Percentiles rank a stretch among this genome's conserved stretches.
Conservation (phyloP, 495 filamentous ascomycete species). For the Podospora pseudopauciseta region DNA sequence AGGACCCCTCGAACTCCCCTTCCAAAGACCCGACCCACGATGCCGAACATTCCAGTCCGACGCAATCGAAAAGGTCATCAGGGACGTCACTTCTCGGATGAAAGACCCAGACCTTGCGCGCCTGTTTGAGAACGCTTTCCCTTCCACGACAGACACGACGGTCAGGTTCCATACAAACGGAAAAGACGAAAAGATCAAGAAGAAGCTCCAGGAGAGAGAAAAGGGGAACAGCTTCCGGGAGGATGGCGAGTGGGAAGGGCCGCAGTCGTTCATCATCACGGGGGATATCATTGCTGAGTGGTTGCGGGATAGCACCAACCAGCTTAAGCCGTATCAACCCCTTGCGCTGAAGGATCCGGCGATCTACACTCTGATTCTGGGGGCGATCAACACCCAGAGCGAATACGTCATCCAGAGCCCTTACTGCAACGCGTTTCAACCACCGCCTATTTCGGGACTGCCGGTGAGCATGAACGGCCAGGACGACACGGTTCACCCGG, state of each 20-base stretch:
- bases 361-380: constrained; percentile 76
- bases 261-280: constrained; percentile 93
- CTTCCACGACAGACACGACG: constrained; percentile 91
- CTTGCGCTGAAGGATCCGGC: constrained; percentile 74
- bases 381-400: constrained; percentile 93
- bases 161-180: constrained; percentile 59
- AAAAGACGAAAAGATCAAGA: constrained; percentile 34
- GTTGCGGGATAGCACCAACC: constrained; percentile 96
- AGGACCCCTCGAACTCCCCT: constrained; percentile 79
- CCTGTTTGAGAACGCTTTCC: constrained; percentile 95
- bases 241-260: constrained; percentile 67
- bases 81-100: constrained; percentile 73
- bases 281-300: constrained; percentile 99
- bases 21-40: constrained; percentile 71
- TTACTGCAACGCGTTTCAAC: constrained; percentile 98
- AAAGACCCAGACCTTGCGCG: constrained; percentile 84
- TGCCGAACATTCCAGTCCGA: constrained; percentile 89
- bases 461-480: constrained; percentile 67
- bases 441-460: constrained; percentile 76
- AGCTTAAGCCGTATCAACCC: constrained; percentile 81
- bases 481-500: constrained; percentile 78
- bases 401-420: constrained; percentile 92
- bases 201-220: constrained; percentile 16
- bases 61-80: constrained; percentile 82
- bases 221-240: constrained; percentile 30